phyloP scores from a whole-genome alignment of 805 yeast genomes.

The Hanseniaspora guilliermondii region DNA sequence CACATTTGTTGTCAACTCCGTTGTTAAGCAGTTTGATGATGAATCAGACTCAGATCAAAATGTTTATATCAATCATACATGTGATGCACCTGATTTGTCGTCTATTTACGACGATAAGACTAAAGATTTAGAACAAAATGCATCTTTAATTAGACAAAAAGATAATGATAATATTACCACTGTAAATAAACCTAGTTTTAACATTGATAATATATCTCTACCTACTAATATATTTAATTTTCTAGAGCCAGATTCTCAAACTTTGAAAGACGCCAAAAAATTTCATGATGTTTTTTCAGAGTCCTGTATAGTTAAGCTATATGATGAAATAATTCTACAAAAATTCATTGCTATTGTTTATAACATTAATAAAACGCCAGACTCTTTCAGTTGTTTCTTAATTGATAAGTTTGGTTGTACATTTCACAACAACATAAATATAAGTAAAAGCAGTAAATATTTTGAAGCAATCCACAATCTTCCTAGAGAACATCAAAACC shows the following conservation, averaged over 20 bases:
- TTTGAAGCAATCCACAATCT: constrained; percentile 71
- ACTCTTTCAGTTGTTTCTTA: constrained; percentile 41
- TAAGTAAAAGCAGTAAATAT: constrained; percentile 50
- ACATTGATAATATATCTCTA: constrained; percentile 11
- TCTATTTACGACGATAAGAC: not conserved
- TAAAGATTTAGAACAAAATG: not conserved
- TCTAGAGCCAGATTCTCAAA: constrained; percentile 15
- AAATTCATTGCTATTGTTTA: constrained; percentile 39
- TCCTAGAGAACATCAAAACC: constrained; percentile 33
- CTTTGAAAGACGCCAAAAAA: constrained; percentile 30
- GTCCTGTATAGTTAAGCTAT: constrained; percentile 38
- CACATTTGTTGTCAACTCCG: constrained; percentile 11
- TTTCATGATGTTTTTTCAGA: constrained; percentile 33
- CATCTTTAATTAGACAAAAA: not conserved
- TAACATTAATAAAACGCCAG: constrained; percentile 32
- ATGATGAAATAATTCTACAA: constrained; percentile 36
- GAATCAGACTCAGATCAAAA: not conserved
- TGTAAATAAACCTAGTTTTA: constrained; percentile 13
- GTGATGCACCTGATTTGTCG: not conserved
- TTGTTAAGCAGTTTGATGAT: constrained; percentile 9
- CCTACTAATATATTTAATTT: constrained; percentile 16
- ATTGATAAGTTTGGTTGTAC: constrained; percentile 58
- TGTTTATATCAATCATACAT: not conserved
- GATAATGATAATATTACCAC: not conserved
- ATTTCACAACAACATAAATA: constrained; percentile 43